Conservation (phyloP, 805 yeast genomes). For the Pichia gijzeniarum region DNA sequence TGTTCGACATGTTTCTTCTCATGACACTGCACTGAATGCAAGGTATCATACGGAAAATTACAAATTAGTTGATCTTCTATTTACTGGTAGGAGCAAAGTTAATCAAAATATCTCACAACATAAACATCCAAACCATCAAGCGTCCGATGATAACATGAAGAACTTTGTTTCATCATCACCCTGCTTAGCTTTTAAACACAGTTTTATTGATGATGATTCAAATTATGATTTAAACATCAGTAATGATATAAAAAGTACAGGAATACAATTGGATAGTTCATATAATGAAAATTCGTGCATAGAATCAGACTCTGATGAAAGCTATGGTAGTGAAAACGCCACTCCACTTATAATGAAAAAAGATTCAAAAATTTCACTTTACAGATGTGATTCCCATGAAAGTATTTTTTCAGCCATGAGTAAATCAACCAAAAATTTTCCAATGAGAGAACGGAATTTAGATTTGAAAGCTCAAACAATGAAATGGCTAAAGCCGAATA, state of each 20-base stretch:
- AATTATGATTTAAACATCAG: not conserved
- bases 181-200: conserved; percentile 18
- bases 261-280: not conserved
- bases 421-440: not conserved
- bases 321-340: conserved; percentile 22
- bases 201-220: conserved; percentile 11
- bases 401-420: conserved; percentile 21
- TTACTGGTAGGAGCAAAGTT: not conserved
- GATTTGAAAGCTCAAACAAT: conserved; percentile 27
- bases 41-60: conserved; percentile 4
- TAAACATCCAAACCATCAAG: not conserved
- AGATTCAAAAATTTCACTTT: conserved; percentile 11
- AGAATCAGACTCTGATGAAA: conserved; percentile 17
- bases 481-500: conserved; percentile 28
- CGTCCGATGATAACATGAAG: not conserved
- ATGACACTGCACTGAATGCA: conserved; percentile 26
- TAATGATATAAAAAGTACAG: not conserved
- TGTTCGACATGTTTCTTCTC: conserved; percentile 28
- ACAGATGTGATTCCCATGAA: conserved; percentile 25
- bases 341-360: conserved; percentile 17
- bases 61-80: conserved; percentile 1
- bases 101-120: not conserved
- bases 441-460: conserved; percentile 6
- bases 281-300: not conserved
- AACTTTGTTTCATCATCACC: conserved; percentile 16